Conservation (phyloP, 768 basidiomycete species). For the Mrakia gelida region DNA sequence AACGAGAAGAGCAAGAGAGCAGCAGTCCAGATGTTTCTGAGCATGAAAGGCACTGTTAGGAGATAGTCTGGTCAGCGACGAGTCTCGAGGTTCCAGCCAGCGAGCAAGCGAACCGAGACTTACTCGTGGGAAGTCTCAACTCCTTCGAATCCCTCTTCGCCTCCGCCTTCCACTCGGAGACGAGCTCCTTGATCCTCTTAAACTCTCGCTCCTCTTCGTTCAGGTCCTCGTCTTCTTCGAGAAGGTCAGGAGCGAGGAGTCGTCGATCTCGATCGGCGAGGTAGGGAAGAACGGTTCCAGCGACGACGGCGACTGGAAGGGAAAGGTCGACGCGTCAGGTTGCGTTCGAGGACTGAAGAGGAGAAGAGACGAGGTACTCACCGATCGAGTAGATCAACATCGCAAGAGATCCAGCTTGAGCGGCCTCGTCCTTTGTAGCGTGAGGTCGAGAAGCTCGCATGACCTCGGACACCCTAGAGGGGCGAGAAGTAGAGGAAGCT, state of each 20-base stretch:
- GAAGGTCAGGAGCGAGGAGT: constrained; percentile 56
- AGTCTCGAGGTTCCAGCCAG: not conserved
- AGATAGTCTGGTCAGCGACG: not conserved
- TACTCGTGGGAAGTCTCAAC: constrained; percentile 67
- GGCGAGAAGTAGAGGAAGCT: too few species aligned
- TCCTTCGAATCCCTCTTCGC: constrained; percentile 66
- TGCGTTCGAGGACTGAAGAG: not conserved
- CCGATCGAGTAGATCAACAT: constrained; percentile 87
- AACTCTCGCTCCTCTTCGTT: constrained; percentile 71
- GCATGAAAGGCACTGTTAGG: constrained; percentile 65
- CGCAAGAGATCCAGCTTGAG: constrained; percentile 77
- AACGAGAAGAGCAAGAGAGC: constrained; percentile 74
- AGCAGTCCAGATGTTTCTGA: constrained; percentile 90
- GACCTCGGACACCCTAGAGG: constrained; percentile 64
- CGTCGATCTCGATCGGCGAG: constrained; percentile 76
- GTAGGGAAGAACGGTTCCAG: constrained; percentile 74
- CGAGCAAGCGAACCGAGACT: constrained; percentile 18
- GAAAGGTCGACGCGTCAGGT: constrained; percentile 8
- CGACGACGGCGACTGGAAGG: constrained; percentile 70
- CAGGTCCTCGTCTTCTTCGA: constrained; percentile 50
- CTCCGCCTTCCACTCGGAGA: constrained; percentile 78
- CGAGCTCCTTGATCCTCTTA: constrained; percentile 62
- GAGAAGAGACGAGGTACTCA: constrained; percentile 44
- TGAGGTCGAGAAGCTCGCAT: constrained; percentile 68
- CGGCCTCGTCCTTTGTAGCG: constrained; percentile 65